Evolutionary conservation across 805 yeast species (phyloP).

Genomic region (Hanseniaspora clermontiae): DNA sequence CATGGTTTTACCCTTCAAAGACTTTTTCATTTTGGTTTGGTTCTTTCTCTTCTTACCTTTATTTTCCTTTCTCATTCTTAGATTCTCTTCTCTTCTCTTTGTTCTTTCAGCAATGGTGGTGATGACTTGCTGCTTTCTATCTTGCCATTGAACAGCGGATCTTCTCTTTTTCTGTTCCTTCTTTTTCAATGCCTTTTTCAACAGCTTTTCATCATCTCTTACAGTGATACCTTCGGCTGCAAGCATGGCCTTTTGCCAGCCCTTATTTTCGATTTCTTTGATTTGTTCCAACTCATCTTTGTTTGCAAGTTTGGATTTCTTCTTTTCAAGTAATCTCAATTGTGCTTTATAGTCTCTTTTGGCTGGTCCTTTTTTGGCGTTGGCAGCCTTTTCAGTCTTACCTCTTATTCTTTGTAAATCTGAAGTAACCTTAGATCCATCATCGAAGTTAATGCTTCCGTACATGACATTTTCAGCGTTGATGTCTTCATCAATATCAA

Average conservation of each 20-base stretch:
- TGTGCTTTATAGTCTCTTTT: conserved; percentile 77
- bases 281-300: conserved; percentile 51
- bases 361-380: conserved; percentile 65
- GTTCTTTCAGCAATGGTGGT: conserved; percentile 61
- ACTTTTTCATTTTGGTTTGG: conserved; percentile 45
- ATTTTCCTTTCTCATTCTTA: conserved; percentile 71
- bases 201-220: conserved; percentile 77
- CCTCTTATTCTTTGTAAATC: conserved; percentile 51
- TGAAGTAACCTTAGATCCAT: conserved; percentile 67
- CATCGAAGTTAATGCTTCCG: conserved; percentile 70
- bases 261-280: conserved; percentile 52
- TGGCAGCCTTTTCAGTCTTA: conserved; percentile 29
- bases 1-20: conserved; percentile 15
- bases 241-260: conserved; percentile 74
- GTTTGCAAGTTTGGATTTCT: conserved; percentile 47
- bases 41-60: conserved; percentile 70
- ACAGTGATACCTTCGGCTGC: conserved; percentile 82
- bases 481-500: conserved; percentile 24
- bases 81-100: conserved; percentile 84
- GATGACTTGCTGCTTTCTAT: conserved; percentile 67
- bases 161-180: conserved; percentile 73
- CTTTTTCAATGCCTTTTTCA: conserved; percentile 73
- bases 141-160: conserved; percentile 86
- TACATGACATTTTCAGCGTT: conserved; percentile 42
- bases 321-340: conserved; percentile 58